Base-by-base conservation (phyloP, 148 eudicot genomes). In the Fallopia convolvulus region DNA sequence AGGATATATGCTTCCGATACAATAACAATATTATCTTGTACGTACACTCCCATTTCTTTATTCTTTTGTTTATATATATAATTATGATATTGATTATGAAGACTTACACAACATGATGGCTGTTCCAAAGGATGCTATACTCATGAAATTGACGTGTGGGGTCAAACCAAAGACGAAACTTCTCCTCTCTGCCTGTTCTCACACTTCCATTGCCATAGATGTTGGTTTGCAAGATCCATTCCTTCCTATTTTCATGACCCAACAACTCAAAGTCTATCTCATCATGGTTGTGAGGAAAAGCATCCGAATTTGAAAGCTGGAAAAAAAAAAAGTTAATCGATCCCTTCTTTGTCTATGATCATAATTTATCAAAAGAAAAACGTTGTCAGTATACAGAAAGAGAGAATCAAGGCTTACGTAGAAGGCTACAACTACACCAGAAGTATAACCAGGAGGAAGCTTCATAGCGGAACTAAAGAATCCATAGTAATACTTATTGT, bases 151-250 rank as follows among this genome's bases (percentile, higher is more conserved):
- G 82, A 15, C 79, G 72, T 17, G 97, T 90, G 36, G 98, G 97
- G 75, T 94, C 94, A 77, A 94, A 94, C 98, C 98, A 94, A 15
- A 92, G 88, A 20, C 86, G 86, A 72, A 90, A 86, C 74, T 92
- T 94, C 84, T 94, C 98, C 17, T 94, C 98, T 83, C 98, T 86
- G 10, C 98, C 98, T 4, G 90, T 92, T 0, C 80, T 84, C 7
- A 87, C 90, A 80, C 97, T 94, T 78, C 97, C 98, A 85, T 94
- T 92, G 32, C 98, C 98, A 75, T 94, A 94, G 72, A 94, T 80
- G 82, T 94, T 94, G 17, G 98, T 94, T 74, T 94, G 98, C 23
- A 90, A 81, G 1, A 90, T 83, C 98, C 98, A 93, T 33, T 84
- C 86, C 74, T 82, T 89, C 75, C 84, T 83, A 76, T 88, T 89